Conservation (phyloP, 768 basidiomycete species). For the Daedalea quercina region DNA sequence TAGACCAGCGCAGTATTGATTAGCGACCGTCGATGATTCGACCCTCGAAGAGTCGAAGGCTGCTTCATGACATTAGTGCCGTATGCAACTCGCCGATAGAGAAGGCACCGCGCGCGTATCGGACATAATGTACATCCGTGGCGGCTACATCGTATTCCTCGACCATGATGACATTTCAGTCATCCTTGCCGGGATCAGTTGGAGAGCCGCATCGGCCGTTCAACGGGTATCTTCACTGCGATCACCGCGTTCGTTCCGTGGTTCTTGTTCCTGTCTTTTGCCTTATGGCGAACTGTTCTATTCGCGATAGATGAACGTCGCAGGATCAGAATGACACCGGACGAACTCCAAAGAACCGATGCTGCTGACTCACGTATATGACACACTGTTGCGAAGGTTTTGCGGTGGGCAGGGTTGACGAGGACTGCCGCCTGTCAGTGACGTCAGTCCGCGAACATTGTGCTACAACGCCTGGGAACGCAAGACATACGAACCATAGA, state of each 20-base stretch:
- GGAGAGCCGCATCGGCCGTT: background rate
- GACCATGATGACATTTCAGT: background rate
- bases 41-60: too few relatives aligned
- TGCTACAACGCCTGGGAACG: too few relatives aligned
- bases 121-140: background rate
- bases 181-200: background rate
- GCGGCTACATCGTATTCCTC: background rate
- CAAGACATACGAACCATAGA: too few relatives aligned
- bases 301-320: background rate
- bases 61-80: too few relatives aligned
- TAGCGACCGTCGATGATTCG: too few relatives aligned
- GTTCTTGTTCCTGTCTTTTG: background rate
- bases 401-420: background rate
- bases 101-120: background rate
- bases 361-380: background rate
- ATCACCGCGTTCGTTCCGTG: background rate
- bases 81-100: too few relatives aligned
- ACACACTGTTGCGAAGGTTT: background rate
- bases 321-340: background rate
- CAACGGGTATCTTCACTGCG: background rate
- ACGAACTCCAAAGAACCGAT: background rate
- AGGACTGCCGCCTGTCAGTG: background rate
- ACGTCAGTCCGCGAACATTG: background rate
- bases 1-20: too few relatives aligned
- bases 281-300: background rate